Evolutionary conservation across 306 rosid genomes (phyloP).

Genomic region (Vigna trinervia): DNA sequence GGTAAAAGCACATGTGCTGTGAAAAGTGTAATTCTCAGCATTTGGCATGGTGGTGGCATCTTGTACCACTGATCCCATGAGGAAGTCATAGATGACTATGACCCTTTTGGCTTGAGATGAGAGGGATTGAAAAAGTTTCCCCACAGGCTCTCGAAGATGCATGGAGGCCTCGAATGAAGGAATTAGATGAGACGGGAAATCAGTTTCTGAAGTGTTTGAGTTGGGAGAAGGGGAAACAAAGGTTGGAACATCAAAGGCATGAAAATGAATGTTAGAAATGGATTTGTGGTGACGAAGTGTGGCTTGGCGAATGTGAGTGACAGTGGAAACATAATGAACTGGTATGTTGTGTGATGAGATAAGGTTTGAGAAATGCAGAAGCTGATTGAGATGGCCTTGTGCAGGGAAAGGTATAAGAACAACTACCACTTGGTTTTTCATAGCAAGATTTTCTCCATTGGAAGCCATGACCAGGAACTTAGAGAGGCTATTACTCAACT

Average conservation of each 20-base stretch:
- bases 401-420: slow-evolving; percentile 65
- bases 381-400: slow-evolving; percentile 84
- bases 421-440: slow-evolving; percentile 47
- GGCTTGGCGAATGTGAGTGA: slow-evolving; percentile 64
- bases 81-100: slow-evolving; percentile 62
- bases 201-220: slow-evolving; percentile 45
- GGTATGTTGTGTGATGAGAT: slow-evolving; percentile 55
- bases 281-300: slow-evolving; percentile 50
- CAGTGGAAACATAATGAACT: slow-evolving; percentile 58
- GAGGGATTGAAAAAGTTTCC: slow-evolving; percentile 47
- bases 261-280: slow-evolving; percentile 56
- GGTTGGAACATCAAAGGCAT: slow-evolving; percentile 52
- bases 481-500: background rate
- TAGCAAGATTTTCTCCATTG: slow-evolving; percentile 14
- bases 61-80: slow-evolving; percentile 61
- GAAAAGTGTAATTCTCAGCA: slow-evolving; percentile 58
- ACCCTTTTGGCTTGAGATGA: slow-evolving; percentile 49
- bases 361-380: slow-evolving; percentile 66
- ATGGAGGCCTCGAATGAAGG: slow-evolving; percentile 57
- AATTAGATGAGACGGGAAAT: slow-evolving; percentile 66
- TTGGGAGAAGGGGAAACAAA: slow-evolving; percentile 58
- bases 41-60: slow-evolving; percentile 52
- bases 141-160: slow-evolving; percentile 53
- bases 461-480: slow-evolving; percentile 37
- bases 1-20: slow-evolving; percentile 54